Evolutionary conservation across 78 protist species (phyloP).

Genomic region (Planoprotostelium fungivorum): DNA sequence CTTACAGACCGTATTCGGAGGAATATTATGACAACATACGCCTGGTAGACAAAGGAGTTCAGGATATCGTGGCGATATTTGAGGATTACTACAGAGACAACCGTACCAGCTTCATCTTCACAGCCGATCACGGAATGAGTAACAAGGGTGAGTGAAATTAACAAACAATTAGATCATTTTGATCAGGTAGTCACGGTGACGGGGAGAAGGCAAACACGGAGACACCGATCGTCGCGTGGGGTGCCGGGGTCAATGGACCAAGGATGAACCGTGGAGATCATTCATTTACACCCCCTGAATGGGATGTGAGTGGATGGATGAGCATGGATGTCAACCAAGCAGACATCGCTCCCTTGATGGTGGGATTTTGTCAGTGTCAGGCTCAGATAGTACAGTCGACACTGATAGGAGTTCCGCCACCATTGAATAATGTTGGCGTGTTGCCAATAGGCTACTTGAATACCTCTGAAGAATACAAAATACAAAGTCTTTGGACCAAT

Average conservation of each 20-base stretch:
- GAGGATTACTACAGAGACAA: constrained; percentile 59
- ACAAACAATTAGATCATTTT: background rate
- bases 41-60: constrained; percentile 61
- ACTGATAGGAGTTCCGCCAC: constrained; percentile 68
- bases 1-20: constrained; percentile 49
- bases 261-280: constrained; percentile 1
- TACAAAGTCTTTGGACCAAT: constrained; percentile 39
- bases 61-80: constrained; percentile 3
- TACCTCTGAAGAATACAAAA: constrained; percentile 9
- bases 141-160: constrained; percentile 23
- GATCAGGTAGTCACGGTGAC: constrained; percentile 77
- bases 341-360: constrained; percentile 78
- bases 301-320: constrained; percentile 16
- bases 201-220: constrained; percentile 80
- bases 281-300: constrained; percentile 27
- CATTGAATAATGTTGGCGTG: constrained; percentile 75
- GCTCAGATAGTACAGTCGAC: constrained; percentile 28
- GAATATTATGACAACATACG: constrained; percentile 66
- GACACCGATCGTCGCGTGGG: constrained; percentile 87
- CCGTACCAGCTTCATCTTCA: constrained; percentile 71
- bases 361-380: background rate
- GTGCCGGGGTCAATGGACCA: constrained; percentile 74
- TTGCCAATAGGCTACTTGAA: constrained; percentile 67
- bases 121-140: constrained; percentile 91
- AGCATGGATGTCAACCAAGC: constrained; percentile 79